Conservation (phyloP, 2,329 filamentous ascomycete species). For the Colletotrichum karsti region DNA sequence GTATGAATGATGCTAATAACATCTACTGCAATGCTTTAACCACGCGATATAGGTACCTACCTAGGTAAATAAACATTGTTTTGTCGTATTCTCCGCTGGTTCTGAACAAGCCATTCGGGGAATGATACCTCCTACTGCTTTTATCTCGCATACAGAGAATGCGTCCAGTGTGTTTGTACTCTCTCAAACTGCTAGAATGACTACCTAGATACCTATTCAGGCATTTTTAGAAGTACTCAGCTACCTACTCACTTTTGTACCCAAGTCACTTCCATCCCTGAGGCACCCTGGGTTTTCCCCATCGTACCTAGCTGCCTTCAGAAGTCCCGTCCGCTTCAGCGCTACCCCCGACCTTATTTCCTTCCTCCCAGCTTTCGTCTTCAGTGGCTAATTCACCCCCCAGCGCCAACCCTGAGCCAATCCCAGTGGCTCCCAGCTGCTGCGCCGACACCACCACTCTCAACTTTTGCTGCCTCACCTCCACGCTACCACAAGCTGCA, state of each 20-base stretch:
- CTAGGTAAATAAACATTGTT: too few species aligned
- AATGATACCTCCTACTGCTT: too few species aligned
- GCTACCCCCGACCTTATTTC: neutral
- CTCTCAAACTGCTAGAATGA: too few species aligned
- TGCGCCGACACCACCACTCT: constrained; percentile 14
- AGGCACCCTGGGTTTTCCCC: neutral
- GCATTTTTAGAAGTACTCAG: neutral
- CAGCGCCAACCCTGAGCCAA: neutral
- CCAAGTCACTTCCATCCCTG: neutral
- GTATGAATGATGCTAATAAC: neutral
- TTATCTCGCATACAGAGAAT: too few species aligned
- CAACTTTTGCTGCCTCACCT: constrained; percentile 11
- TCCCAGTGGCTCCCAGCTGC: constrained; percentile 12
- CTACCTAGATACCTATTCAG: too few species aligned
- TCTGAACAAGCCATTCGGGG: too few species aligned
- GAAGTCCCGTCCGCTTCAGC: neutral
- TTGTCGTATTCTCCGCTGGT: too few species aligned
- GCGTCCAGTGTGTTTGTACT: too few species aligned
- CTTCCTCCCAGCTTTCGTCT: neutral
- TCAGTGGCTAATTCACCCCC: neutral
- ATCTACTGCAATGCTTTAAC: neutral
- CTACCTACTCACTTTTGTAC: too few species aligned
- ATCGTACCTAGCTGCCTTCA: neutral
- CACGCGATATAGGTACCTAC: too few species aligned
- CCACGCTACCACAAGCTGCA: constrained; percentile 5